Evolutionary conservation across 805 yeast species (phyloP), one percentile per base, ranked within the genome.

Genomic region (Candida awuae): DNA sequence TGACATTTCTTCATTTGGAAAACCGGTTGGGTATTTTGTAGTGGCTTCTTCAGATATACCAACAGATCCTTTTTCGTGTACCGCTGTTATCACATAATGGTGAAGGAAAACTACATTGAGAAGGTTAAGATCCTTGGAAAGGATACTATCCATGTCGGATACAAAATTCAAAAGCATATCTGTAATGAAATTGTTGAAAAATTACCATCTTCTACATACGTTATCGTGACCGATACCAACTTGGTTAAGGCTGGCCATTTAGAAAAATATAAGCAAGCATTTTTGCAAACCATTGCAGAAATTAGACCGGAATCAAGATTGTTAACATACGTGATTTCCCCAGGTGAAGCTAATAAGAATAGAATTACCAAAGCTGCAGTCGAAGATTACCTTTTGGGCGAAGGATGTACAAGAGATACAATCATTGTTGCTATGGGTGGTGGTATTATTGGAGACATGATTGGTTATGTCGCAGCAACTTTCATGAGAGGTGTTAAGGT

Each of bases 371-470:
- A 92, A 62, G 97, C 92, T 20, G 77, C 75, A 9, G 88, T 92
- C 41, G 98, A 92, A 65, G 98, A 92, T 62, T 90, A 73, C 62
- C 65, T 92, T 53, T 71, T 92, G 45, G 54, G 63, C 5, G 64
- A 85, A 54, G 94, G 95, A 19, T 92, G 98, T 61, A 92, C 97
- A 13, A 76, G 98, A 62, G 98, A 92, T 59, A 87, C 97, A 3
- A 85, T 92, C 19, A 78, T 92, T 41, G 64, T 92, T 34, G 98
- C 98, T 8, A 76, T 92, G 43, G 98, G 98, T 45, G 98, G 98
- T 49, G 98, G 98, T 52, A 94, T 92, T 37, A 90, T 92, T 61
- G 98, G 98, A 44, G 98, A 92, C 58, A 90, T 92, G 98, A 84
- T 90, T 49, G 98, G 98, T 4, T 92, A 77, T 58, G 97, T 92